Base-by-base conservation (phyloP, 345 rosid species). In the Lagerstroemia speciosa region DNA sequence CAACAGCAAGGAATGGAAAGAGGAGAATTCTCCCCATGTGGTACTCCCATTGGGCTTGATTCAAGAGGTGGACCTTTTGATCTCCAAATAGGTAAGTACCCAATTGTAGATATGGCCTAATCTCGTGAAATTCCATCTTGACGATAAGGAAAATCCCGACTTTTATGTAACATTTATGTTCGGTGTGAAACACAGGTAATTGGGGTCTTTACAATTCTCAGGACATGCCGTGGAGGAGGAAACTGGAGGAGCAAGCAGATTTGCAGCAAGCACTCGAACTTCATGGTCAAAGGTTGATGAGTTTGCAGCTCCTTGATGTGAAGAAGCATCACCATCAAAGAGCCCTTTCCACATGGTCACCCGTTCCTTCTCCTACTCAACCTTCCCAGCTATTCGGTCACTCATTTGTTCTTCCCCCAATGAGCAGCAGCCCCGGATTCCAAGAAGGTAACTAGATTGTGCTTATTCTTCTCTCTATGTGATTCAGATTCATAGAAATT, bases 261-360 rank as follows among this genome's bases (percentile, higher is more conserved):
- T 48, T 87, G 67, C 87, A 80, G 77, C 91, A 84, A 71, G 87
- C 90, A 40, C 81, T 93, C 31, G 93, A 90, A 75, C 87, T 87
- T 69, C 98, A 93, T 55, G 83, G 82, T 62, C 88, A 88, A 74
- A 89, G 96, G 62, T 64, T 93, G 64, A 82, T 88, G 96, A 78
- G 81, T 74, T 66, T 93, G 74, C 92, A 90, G 75, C 97, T 92
- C 78, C 87, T 84, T 72, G 93, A 90, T 69, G 84, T 85, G 58
- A 90, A 88, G 82, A 88, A 85, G 76, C 90, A 84, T 75, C 87
- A 84, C 57, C 90, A 86, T 67, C 87, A 84, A 63, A 78, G 82
- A 55, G 87, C 92, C 43, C 85, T 88, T 31, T 82, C 96, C 4
- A 74, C 79, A 2, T 88, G 88, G 73, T 85, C 87, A 69, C 84